These are phyloP conservation scores for Kwoniella sp. DNA, from an alignment of 768 basidiomycete species.

Conservation along the genomic window DNA sequence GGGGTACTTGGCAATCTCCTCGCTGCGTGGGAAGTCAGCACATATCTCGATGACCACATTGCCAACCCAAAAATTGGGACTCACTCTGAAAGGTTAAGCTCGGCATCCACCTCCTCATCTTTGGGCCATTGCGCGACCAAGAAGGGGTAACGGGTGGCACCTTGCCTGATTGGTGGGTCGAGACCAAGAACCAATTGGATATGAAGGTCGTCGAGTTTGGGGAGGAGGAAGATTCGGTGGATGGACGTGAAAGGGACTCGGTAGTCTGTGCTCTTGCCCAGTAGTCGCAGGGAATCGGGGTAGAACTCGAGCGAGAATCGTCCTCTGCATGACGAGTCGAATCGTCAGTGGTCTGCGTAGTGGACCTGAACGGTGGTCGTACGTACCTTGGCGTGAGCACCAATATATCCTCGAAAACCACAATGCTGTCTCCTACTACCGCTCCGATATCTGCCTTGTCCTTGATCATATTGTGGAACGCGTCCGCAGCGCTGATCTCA, in stretches of 20 bases:
- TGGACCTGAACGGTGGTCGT: not conserved
- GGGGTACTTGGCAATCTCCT: constrained; percentile 63
- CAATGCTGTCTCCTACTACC: constrained; percentile 84
- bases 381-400: constrained; percentile 76
- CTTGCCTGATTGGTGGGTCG: constrained; percentile 91
- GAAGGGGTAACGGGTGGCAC: constrained; percentile 96
- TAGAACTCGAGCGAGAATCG: constrained; percentile 99
- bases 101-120: constrained; percentile 95
- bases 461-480: constrained; percentile 94
- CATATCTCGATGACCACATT: not conserved
- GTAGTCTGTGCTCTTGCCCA: constrained; percentile 99
- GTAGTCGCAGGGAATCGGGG: constrained; percentile 84
- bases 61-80: constrained; percentile 44
- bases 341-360: not conserved
- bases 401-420: constrained; percentile 92
- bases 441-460: constrained; percentile 94
- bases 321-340: constrained; percentile 63
- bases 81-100: constrained; percentile 88
- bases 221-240: constrained; percentile 83
- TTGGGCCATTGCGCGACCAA: constrained; percentile 97
- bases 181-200: constrained; percentile 93
- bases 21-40: constrained; percentile 35
- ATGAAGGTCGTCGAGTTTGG: constrained; percentile 89
- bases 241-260: constrained; percentile 90
- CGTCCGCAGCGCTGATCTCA: constrained; percentile 81